Evolutionary conservation across 139 green algal species (phyloP).

Genomic region (Astrephomene gubernaculifera): DNA sequence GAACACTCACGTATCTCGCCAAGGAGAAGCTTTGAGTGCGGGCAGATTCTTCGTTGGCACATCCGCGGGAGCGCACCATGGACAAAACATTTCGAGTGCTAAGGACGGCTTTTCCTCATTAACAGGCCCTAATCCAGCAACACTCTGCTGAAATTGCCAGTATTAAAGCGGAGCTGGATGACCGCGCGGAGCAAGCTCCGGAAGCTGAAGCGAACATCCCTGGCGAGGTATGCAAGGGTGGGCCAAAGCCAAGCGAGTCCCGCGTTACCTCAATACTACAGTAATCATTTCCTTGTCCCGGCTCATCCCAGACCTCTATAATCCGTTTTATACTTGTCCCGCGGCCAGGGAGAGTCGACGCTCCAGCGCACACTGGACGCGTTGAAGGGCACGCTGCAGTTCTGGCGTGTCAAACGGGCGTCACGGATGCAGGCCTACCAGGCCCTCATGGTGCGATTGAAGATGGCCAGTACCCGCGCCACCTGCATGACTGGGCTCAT

Average conservation of each 20-base stretch:
- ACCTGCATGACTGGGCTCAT: no score
- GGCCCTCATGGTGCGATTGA: slow-evolving; percentile 40
- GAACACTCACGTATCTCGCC: neutral
- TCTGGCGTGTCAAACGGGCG: slow-evolving; percentile 19
- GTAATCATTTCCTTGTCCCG: neutral
- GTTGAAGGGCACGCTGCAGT: slow-evolving; percentile 19
- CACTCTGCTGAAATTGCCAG: slow-evolving; percentile 10
- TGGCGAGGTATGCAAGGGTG: neutral
- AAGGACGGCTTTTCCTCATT: neutral
- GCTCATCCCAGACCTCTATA: neutral
- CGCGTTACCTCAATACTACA: no score
- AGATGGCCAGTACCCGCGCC: no score
- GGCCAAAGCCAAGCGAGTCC: no score
- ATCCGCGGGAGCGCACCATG: no score
- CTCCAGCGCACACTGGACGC: slow-evolving; percentile 17
- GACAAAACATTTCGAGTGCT: neutral
- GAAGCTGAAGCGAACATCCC: neutral
- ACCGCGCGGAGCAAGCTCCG: neutral
- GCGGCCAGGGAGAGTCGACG: slow-evolving; percentile 19
- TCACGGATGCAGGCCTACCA: slow-evolving; percentile 19
- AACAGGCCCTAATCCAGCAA: slow-evolving; percentile 19
- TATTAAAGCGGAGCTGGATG: slow-evolving; percentile 25
- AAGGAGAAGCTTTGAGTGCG: no score
- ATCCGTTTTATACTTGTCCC: neutral
- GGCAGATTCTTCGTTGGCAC: no score